phyloP scores from a whole-genome alignment of 306 rosid species.

The Boehmeria nivea region DNA sequence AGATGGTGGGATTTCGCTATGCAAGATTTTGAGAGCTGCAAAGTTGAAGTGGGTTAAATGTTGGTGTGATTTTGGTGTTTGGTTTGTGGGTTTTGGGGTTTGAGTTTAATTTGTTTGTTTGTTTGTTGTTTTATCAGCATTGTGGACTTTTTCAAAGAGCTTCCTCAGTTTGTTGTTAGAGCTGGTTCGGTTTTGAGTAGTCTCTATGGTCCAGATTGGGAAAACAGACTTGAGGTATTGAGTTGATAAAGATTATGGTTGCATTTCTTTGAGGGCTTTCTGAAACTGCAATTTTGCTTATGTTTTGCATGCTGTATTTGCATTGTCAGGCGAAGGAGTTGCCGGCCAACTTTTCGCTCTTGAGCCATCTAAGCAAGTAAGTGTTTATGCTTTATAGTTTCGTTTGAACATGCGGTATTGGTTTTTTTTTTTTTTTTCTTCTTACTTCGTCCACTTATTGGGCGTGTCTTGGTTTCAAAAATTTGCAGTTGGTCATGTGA shows the following conservation, averaged over 20 bases:
- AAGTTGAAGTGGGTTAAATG: constrained; percentile 61
- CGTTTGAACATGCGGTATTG: background rate
- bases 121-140: constrained; percentile 54
- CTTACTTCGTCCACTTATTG: background rate
- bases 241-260: constrained; percentile 8
- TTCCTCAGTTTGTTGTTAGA: constrained; percentile 88
- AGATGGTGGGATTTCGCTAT: constrained; percentile 49
- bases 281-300: constrained; percentile 15
- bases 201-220: constrained; percentile 86
- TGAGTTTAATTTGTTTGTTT: constrained; percentile 19
- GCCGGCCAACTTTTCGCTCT: constrained; percentile 68
- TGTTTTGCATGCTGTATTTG: constrained; percentile 6
- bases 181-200: constrained; percentile 69
- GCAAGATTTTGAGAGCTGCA: constrained; percentile 74
- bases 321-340: constrained; percentile 70
- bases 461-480: background rate
- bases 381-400: constrained; percentile 16
- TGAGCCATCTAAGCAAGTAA: constrained; percentile 80
- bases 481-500: background rate
- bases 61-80: constrained; percentile 16
- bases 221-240: constrained; percentile 81
- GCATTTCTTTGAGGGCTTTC: constrained; percentile 9
- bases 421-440: background rate
- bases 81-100: constrained; percentile 3
- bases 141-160: constrained; percentile 84